Evolutionary conservation across 352 stramenopile species (phyloP), one percentile per base, ranked within the genome.

Genomic region (Blastocystis hominis): DNA sequence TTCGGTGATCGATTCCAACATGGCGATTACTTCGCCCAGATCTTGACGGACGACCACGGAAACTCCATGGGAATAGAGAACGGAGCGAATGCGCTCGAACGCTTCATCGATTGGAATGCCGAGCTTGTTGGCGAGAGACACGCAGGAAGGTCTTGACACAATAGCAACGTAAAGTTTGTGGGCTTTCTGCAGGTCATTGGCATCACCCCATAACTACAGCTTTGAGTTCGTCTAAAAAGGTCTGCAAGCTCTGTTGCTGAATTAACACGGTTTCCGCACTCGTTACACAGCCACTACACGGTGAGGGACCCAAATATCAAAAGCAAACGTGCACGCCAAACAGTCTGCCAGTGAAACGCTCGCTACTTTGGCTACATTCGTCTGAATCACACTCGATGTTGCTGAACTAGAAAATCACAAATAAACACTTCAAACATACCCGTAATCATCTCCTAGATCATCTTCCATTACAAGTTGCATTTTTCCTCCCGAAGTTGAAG

Each of bases 381-480:
- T 68, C 24, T 40, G 54, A 38, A 84, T 84, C 24, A 84, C 50
- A 66, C 46, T 61, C 24, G 72, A 46, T 68, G 17, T 68, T 30
- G 36, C 50, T 46, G 44, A 66, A 53, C 72, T 84, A 84, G 1
- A 3, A 10, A 17, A 68, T 0, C 66, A 20, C 24, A 4, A 47
- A 20, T 20, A 50, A 46, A 24, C 30, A 5, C 2, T 20, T 54
- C 30, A 0, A 38, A 44, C 30, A 5, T 47, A 84, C 72, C 54
- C 72, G 44, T 68, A 84, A 30, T 30, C 24, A 15, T 64, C 44
- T 38, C 34, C 38, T 10, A 84, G 24, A 24, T 84, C 72, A 53
- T 84, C 72, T 64, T 84, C 72, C 72, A 84, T 84, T 24, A 84
- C 72, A 1, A 84, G 36, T 9, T 84, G 72, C 56, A 53, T 46